phyloP scores from a whole-genome alignment of 23 red algal species.

The Cyanidioschyzon merolae region DNA sequence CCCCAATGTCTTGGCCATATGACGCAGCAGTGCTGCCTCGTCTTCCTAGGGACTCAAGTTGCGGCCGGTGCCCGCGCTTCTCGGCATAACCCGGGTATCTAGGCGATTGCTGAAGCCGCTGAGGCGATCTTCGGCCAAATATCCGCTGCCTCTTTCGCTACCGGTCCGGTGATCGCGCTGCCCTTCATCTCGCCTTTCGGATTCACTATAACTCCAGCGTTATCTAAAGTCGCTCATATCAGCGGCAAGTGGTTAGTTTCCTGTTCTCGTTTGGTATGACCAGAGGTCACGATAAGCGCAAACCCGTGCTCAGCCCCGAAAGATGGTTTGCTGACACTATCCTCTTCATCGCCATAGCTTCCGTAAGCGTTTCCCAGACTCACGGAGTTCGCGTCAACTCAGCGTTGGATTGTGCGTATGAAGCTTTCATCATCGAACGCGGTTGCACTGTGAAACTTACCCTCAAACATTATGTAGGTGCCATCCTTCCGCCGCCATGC shows the following conservation, averaged over 20 bases:
- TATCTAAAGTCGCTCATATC: slow-evolving; percentile 37
- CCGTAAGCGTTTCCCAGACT: background rate
- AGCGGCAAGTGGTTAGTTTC: background rate
- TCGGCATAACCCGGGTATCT: too few relatives aligned
- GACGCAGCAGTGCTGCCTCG: too few relatives aligned
- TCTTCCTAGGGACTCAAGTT: too few relatives aligned
- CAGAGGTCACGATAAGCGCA: slow-evolving; percentile 3
- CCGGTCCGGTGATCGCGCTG: slow-evolving; percentile 89
- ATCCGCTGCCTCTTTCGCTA: slow-evolving; percentile 97
- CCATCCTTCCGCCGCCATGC: slow-evolving; percentile 93
- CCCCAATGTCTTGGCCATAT: too few relatives aligned
- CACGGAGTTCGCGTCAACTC: background rate
- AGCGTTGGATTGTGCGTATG: background rate
- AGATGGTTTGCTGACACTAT: slow-evolving; percentile 48
- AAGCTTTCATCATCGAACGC: background rate
- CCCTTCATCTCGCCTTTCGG: slow-evolving; percentile 99
- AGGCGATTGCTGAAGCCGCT: slow-evolving; percentile 69
- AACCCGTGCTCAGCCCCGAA: slow-evolving; percentile 73
- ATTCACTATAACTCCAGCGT: slow-evolving; percentile 97
- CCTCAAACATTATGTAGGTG: slow-evolving; percentile 83
- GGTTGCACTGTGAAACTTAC: slow-evolving; percentile 35
- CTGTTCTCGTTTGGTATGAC: background rate
- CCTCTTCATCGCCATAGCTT: slow-evolving; percentile 4
- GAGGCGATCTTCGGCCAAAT: slow-evolving; percentile 95
- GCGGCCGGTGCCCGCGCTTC: too few relatives aligned